Evolutionary conservation across 2,329 filamentous ascomycete species (phyloP), one percentile per base, ranked within the genome.

Genomic region (Verticillium nonalfalfae): DNA sequence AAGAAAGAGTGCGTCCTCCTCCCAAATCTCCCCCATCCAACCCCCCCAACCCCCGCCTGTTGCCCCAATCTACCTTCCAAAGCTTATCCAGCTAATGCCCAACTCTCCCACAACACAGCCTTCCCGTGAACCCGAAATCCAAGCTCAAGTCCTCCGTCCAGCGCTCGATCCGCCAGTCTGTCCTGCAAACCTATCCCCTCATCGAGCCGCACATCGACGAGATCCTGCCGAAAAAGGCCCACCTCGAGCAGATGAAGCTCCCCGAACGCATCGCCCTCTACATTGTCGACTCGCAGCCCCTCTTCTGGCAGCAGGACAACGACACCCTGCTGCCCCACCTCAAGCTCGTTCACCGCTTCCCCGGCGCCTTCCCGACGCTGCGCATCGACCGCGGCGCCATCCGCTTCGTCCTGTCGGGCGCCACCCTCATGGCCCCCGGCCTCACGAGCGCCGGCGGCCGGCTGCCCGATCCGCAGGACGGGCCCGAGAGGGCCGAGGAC

Each of bases 71-170:
- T 54, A 56, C 14, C 40, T 63, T 59, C n/a, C 62, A 67, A 34
- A 26, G 26, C 26, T 26, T 59, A 59, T 34, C 36, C 26, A 33
- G 62, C 58, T 61, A 66, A 38, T 62, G 26, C 4, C 26, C 26
- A 26, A 26, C 26, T 4, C 26, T 4, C 26, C 26, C 63, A 63
- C 64, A 57, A 11, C 40, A 55, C 71, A 94, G 90, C 67, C 87
- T 97, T 74, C 80, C 87, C 70, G 79, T 89, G 33, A 86, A 90
- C 67, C 88, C 91, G 61, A 96, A 95, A 79, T 92, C 93, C 69
- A 98, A 98, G 82, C 91, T 98, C 77, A 99, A 98, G 80, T 97
- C 94, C 66, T 97, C 93, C 31, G 91, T 92, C 61, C 93, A 97
- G 80, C 91, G 95, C 71, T 85, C 81, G 66, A 88, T 99, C 69